A percentile compares a stretch with the other conserved stretches of the same genome.
These are phyloP conservation scores for Gastrodia elata DNA, from an alignment of 106 monocot species.

Conservation along the genomic window DNA sequence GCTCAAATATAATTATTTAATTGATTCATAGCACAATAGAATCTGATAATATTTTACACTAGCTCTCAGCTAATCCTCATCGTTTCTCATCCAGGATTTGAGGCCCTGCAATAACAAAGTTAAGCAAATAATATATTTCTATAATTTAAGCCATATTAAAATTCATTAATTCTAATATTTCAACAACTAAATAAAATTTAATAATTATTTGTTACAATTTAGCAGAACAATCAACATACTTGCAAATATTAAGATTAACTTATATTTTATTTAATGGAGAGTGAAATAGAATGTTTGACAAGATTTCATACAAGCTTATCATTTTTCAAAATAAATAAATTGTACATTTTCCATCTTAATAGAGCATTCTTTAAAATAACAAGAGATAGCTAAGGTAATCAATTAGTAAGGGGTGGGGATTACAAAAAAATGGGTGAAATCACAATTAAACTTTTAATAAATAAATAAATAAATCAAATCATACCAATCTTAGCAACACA, in stretches of 20 bases:
- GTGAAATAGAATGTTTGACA: neutral
- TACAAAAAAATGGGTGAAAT: neutral
- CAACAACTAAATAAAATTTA: neutral
- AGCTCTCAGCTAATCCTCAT: too few species aligned
- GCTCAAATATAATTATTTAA: too few species aligned
- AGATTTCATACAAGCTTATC: neutral
- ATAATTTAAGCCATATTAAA: neutral
- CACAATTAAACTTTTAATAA: neutral
- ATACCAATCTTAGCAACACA: conserved; percentile 73
- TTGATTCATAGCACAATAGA: too few species aligned
- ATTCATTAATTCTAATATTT: neutral
- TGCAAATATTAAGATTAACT: neutral
- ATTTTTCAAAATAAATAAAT: neutral
- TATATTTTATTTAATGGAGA: neutral
- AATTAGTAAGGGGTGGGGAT: neutral
- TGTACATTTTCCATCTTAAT: neutral
- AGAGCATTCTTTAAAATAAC: neutral
- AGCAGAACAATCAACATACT: neutral
- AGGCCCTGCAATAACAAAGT: too few species aligned
- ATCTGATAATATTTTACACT: too few species aligned
- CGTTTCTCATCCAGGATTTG: too few species aligned
- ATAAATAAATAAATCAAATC: neutral
- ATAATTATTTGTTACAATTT: neutral
- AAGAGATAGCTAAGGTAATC: neutral
- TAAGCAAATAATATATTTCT: too few species aligned